Evolutionary conservation across 2,329 filamentous ascomycete genomes (phyloP), one percentile per base, ranked within the genome.

Genomic region (Sclerotinia nivalis): DNA sequence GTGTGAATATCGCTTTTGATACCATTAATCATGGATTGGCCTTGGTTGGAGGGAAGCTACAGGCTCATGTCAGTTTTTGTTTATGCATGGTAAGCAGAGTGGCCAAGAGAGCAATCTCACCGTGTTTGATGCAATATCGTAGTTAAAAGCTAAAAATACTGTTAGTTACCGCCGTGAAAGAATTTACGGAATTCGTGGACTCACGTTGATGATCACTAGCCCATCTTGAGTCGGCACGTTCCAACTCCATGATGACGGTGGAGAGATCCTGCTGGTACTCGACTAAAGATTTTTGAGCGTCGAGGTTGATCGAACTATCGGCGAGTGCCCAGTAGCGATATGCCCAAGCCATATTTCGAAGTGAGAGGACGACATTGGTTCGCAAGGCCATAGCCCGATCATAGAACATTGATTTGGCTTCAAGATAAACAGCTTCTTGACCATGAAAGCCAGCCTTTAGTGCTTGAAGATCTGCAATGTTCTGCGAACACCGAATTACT

Each of bases 391-490:
- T 55, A n/a, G 50, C 31, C 22, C 62, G 62, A 34, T 66, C 62
- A 66, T 66, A 66, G 12, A 66, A 54, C 25, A 54, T 66, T 37
- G 50, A 52, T 55, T 66, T 52, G 20, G 62, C 62, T 66, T 55
- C 47, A 47, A 55, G 47, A 22, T 55, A 66, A 43, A 66, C 34
- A 25, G 34, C 62, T 20, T 66, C 62, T 43, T 66, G 62, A 15
- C 62, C 62, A 31, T 40, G 31, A 31, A 54, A 66, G 6, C 25
- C n/a, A n/a, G 47, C 49, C 12, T 54, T 52, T 28, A 56, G 31
- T 22, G 34, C 20, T 45, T 56, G 49, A 12, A 66, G 62, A 45
- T 54, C 47, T 55, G 47, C 37, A 13, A 66, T 66, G 7, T 66
- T 31, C 31, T 66, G 49, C 2, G 47, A n/a, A 55, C 34, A 40